A percentile compares a stretch with the other conserved stretches of the same genome.
phyloP scores from a whole-genome alignment of 331 rosid genomes.

The Phaseolus coccineus region DNA sequence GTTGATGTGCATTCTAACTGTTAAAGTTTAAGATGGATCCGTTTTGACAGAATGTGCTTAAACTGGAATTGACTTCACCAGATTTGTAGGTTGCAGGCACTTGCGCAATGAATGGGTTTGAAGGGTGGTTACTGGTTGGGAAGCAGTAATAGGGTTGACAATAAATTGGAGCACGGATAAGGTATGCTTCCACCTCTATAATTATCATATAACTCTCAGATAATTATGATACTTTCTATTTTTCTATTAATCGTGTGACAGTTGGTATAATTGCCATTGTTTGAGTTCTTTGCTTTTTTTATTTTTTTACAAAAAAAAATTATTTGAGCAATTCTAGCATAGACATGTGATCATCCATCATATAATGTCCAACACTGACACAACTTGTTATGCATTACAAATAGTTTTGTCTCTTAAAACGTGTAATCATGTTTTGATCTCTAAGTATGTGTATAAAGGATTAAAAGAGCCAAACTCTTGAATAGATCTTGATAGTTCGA shows the following conservation, averaged over 20 bases:
- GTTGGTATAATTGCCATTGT: background rate
- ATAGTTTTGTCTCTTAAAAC: background rate
- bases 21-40: background rate
- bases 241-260: background rate
- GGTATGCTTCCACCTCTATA: conserved; percentile 1
- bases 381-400: no score
- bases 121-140: background rate
- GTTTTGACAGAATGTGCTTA: background rate
- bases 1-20: background rate
- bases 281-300: background rate
- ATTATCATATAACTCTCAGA: background rate
- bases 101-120: conserved; percentile 9
- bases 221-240: no score
- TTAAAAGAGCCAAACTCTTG: no score
- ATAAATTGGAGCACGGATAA: conserved; percentile 34
- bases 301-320: background rate
- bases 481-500: no score
- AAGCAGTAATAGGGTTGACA: background rate
- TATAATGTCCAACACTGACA: no score
- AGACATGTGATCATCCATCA: background rate
- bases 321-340: background rate
- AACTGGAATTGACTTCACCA: conserved; percentile 1
- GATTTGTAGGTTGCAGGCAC: background rate
- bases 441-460: no score
- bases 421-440: no score